Percentiles rank a stretch among this genome's conserved stretches.
phyloP scores from a whole-genome alignment of 2,329 filamentous ascomycete species.

The Cercospora beticola region DNA sequence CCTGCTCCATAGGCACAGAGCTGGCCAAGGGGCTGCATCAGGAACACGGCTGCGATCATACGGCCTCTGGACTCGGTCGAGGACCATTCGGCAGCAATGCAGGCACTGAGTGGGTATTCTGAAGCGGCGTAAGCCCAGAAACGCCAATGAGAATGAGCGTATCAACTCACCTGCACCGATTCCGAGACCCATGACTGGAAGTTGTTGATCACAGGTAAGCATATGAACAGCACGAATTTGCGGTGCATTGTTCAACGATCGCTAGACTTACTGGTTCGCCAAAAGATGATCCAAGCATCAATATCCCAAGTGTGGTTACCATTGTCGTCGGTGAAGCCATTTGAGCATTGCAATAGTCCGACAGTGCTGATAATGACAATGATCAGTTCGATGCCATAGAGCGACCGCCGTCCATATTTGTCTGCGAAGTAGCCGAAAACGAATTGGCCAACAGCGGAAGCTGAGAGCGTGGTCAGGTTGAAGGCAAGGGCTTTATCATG shows the following conservation, averaged over 20 bases:
- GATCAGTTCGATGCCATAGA: constrained; percentile 44
- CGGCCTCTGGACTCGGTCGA: constrained; percentile 40
- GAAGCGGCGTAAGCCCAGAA: not conserved
- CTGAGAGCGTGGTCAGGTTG: constrained; percentile 42
- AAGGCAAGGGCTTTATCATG: constrained; percentile 36
- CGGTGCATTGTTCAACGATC: too few relatives aligned
- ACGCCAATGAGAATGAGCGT: too few relatives aligned
- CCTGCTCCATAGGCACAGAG: constrained; percentile 33
- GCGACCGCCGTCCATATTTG: constrained; percentile 39
- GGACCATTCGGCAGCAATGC: constrained; percentile 44
- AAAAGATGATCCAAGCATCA: constrained; percentile 42
- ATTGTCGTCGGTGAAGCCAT: constrained; percentile 26
- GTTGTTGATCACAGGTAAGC: not conserved
- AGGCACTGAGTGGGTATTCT: constrained; percentile 40
- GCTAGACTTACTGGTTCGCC: constrained; percentile 35
- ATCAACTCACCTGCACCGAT: constrained; percentile 38
- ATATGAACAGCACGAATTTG: too few relatives aligned
- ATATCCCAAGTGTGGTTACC: constrained; percentile 37
- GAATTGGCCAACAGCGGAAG: constrained; percentile 42
- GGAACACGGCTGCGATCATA: constrained; percentile 46
- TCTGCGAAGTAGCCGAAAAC: constrained; percentile 44
- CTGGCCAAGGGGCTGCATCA: constrained; percentile 46
- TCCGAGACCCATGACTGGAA: constrained; percentile 40
- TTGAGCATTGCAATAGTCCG: constrained; percentile 42
- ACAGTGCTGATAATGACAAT: constrained; percentile 45